phyloP scores from a whole-genome alignment of 352 stramenopile genomes.

The Sclerospora graminicola region DNA sequence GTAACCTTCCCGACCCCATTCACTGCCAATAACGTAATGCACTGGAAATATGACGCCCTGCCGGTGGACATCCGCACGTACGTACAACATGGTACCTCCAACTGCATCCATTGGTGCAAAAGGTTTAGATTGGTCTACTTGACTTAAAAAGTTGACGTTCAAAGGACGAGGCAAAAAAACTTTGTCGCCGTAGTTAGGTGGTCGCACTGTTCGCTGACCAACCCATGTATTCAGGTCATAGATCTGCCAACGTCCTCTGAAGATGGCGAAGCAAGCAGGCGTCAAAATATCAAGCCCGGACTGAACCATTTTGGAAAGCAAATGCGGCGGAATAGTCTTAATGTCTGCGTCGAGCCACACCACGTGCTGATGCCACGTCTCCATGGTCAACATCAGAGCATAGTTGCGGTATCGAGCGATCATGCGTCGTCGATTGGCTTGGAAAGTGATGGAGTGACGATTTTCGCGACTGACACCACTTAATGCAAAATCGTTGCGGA shows the following conservation, averaged over 20 bases:
- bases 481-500: conserved; percentile 26
- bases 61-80: conserved; percentile 32
- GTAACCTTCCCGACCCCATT: conserved; percentile 31
- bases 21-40: conserved; percentile 29
- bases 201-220: conserved; percentile 6
- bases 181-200: neutral
- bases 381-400: conserved; percentile 21
- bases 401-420: conserved; percentile 40
- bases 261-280: conserved; percentile 5
- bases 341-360: conserved; percentile 39
- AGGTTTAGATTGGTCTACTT: conserved; percentile 4
- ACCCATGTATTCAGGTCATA: conserved; percentile 18
- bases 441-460: conserved; percentile 18
- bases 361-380: conserved; percentile 31
- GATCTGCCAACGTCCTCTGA: neutral
- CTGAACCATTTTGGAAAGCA: conserved; percentile 23
- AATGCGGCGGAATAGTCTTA: conserved; percentile 4
- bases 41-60: conserved; percentile 31
- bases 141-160: conserved; percentile 4
- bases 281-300: conserved; percentile 10
- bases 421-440: conserved; percentile 25
- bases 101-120: conserved; percentile 32
- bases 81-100: conserved; percentile 38
- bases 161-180: conserved; percentile 11
- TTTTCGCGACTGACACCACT: conserved; percentile 14